Evolutionary conservation across 345 rosid genomes (phyloP).

Genomic region (Pistacia atlantica): DNA sequence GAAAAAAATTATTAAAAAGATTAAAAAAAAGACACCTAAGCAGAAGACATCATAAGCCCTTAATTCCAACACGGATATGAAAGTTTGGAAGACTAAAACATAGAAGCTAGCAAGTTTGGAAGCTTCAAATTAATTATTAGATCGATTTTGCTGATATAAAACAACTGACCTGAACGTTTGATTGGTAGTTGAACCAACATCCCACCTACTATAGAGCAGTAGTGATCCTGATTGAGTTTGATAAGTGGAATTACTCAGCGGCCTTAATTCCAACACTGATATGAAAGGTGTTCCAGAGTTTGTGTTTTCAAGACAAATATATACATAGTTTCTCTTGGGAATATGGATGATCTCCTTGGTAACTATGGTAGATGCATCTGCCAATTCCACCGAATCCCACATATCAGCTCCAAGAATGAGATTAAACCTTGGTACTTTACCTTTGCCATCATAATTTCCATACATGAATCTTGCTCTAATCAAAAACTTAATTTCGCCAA

Average conservation of each 20-base stretch:
- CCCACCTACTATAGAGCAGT: conserved; percentile 30
- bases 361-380: neutral
- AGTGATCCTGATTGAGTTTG: conserved; percentile 3
- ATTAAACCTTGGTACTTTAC: neutral
- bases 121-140: too few species aligned
- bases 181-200: neutral
- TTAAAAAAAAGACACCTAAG: too few species aligned
- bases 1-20: too few species aligned
- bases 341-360: neutral
- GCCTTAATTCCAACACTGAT: conserved; percentile 6
- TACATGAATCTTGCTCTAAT: conserved; percentile 20
- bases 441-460: conserved; percentile 24
- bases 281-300: neutral
- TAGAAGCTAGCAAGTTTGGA: too few species aligned
- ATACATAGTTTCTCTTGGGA: neutral
- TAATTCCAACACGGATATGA: too few species aligned
- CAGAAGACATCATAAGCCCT: too few species aligned
- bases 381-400: neutral
- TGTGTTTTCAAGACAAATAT: neutral
- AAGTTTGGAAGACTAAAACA: too few species aligned
- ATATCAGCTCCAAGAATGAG: neutral
- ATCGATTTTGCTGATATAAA: too few species aligned
- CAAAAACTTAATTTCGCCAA: conserved; percentile 1
- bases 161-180: conserved; percentile 20
- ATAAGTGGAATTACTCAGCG: neutral